phyloP scores from a whole-genome alignment of 2,329 filamentous ascomycete genomes.

The Colletotrichum siamense region DNA sequence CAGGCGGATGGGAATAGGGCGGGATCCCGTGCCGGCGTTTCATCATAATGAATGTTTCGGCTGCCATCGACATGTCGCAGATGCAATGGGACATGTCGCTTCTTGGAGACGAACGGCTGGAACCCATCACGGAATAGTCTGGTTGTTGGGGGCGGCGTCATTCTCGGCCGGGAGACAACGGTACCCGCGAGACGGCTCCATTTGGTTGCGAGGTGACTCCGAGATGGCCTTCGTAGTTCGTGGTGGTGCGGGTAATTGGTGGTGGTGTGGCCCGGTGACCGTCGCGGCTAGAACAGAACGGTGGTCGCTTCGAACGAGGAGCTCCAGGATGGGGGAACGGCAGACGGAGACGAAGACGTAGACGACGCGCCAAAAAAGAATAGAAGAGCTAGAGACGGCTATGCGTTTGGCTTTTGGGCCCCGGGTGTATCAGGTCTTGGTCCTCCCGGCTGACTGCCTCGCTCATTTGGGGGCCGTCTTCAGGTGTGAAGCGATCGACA shows the following conservation, averaged over 20 bases:
- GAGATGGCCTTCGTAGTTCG: neutral
- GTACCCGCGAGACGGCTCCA: neutral
- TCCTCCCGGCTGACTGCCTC: neutral
- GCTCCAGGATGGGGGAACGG: neutral
- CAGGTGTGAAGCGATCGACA: neutral
- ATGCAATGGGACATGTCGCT: neutral
- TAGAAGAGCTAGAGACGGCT: neutral
- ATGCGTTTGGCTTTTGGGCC: neutral
- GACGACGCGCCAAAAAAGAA: neutral
- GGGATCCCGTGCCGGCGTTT: neutral
- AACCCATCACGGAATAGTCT: neutral
- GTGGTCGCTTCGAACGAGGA: neutral
- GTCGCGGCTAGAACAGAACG: neutral
- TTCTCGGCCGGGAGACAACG: neutral
- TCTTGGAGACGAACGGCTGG: neutral
- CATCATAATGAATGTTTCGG: neutral
- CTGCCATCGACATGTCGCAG: neutral
- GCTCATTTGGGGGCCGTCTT: neutral
- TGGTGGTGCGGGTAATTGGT: neutral
- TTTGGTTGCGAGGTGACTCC: neutral
- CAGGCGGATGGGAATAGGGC: neutral
- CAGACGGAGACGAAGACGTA: neutral
- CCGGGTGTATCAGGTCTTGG: constrained; percentile 10
- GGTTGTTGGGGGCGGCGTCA: neutral
- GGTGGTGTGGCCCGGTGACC: neutral